Percentiles rank a stretch among this genome's conserved stretches.
Evolutionary conservation across 805 yeast genomes (phyloP).

Genomic region (Sungouiozyma intestinalis): DNA sequence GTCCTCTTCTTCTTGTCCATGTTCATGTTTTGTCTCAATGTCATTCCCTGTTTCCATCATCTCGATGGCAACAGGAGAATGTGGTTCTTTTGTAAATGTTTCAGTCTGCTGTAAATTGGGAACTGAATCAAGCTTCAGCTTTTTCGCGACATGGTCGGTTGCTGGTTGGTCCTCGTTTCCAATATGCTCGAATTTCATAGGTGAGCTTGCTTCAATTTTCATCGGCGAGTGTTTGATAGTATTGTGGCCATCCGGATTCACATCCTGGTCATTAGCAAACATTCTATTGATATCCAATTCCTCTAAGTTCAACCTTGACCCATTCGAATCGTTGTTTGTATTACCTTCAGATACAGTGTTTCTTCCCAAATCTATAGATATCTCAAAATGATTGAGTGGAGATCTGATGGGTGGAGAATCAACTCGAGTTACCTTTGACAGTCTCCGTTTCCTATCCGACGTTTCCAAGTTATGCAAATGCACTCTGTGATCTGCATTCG

Average conservation of each 20-base stretch:
- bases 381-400: slow-evolving; percentile 1
- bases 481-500: background rate
- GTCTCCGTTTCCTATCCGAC: background rate
- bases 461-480: background rate
- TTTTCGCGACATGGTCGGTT: slow-evolving; percentile 1
- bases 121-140: slow-evolving; percentile 12
- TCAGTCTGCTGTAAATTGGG: slow-evolving; percentile 12
- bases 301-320: slow-evolving; percentile 9
- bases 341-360: background rate
- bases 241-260: background rate
- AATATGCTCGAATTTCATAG: slow-evolving; percentile 5
- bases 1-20: background rate
- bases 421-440: background rate
- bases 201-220: slow-evolving; percentile 15
- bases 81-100: background rate
- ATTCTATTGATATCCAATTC: slow-evolving; percentile 15
- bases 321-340: background rate
- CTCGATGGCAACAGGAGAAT: slow-evolving; percentile 22
- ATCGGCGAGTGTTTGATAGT: slow-evolving; percentile 16
- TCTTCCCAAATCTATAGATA: slow-evolving; percentile 9
- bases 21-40: background rate
- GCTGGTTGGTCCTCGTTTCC: slow-evolving; percentile 2
- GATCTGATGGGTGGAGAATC: background rate
- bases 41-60: slow-evolving; percentile 12
- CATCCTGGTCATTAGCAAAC: slow-evolving; percentile 5